These are phyloP conservation scores for Thielaviopsis euricoi DNA, from an alignment of 2,329 filamentous ascomycete genomes.

Conservation along the genomic window DNA sequence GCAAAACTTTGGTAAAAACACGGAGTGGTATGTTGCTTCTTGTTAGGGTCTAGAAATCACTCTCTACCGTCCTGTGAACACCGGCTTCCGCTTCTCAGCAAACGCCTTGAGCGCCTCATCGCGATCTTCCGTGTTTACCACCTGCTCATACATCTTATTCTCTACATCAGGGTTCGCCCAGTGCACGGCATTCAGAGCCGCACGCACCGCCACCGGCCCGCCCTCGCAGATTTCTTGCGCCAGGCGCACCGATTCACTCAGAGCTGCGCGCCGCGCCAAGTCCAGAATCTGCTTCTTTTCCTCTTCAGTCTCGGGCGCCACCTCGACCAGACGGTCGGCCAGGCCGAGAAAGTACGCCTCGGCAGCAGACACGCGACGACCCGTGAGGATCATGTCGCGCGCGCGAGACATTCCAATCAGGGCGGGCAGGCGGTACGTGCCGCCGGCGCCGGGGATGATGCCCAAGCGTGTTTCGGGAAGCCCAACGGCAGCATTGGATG, in stretches of 20 bases:
- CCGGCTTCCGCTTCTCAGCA: slow-evolving; percentile 42
- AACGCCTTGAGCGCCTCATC: slow-evolving; percentile 82
- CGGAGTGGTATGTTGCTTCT: too few species aligned
- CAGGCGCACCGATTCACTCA: slow-evolving; percentile 61
- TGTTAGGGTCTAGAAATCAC: not conserved
- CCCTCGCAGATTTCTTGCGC: slow-evolving; percentile 80
- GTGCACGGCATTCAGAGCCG: slow-evolving; percentile 63
- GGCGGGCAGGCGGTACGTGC: slow-evolving; percentile 71
- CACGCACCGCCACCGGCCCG: slow-evolving; percentile 66
- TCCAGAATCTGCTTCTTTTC: slow-evolving; percentile 28
- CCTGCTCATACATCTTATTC: slow-evolving; percentile 69
- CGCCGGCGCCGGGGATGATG: slow-evolving; percentile 89
- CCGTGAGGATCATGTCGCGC: slow-evolving; percentile 81
- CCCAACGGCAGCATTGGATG: slow-evolving; percentile 59
- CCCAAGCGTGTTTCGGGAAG: slow-evolving; percentile 85
- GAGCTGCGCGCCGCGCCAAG: slow-evolving; percentile 47
- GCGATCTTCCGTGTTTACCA: slow-evolving; percentile 71
- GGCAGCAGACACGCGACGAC: slow-evolving; percentile 62
- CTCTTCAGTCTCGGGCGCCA: slow-evolving; percentile 29
- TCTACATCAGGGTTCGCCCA: slow-evolving; percentile 62
- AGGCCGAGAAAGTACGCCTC: slow-evolving; percentile 89
- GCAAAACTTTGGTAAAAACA: too few species aligned
- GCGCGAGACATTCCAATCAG: slow-evolving; percentile 68
- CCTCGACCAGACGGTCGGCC: slow-evolving; percentile 76
- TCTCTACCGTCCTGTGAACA: slow-evolving; percentile 36